Evolutionary conservation across 768 basidiomycete genomes (phyloP), one percentile per base, ranked within the genome.

Genomic region (Panaeolus cyanescens): DNA sequence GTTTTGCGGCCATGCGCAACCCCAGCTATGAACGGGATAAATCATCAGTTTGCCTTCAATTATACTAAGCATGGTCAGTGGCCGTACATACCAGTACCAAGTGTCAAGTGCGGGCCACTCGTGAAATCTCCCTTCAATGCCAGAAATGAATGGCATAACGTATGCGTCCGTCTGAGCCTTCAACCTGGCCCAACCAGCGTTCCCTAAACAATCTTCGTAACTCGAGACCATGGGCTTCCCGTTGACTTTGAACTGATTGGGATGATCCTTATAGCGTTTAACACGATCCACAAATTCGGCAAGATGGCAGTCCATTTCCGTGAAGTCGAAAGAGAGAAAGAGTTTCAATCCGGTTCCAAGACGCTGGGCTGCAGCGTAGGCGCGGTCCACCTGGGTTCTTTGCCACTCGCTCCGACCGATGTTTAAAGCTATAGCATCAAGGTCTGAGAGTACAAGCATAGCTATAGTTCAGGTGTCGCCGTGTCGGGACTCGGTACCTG

Each of bases 341-440:
- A 88, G 69, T 68, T 89, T 85, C 72, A 86, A 78, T 55, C 66
- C 67, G 55, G 73, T 72, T 12, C 70, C 72, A 20, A 79, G 67
- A 10, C 79, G 74, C 15, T 68, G 62, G 7, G 85, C 84, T 5
- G 85, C 85, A 67, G 70, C 77, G 61, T 81, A 85, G 57, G 88
- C 87, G 19, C 77, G 77, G 8, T 68, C 73, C 8, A 86, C 70
- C 56, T 83, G 83, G 5, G 58, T 66, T 19, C 72, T 73, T 63
- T 86, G 81, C 83, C 86, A 89, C 8, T 71, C 63, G 60, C 83
- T 80, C 4, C 74, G 72, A 36, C 89, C 88, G 42, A 88, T 76
- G 72, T 90, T 90, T 30, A 89, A 72, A 0, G 87, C 87, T 57
- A 89, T 79, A 0, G 83, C 89, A 62, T 89, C 87, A 13, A 80